These are phyloP conservation scores for Carex scoparia DNA, from an alignment of 176 grass and related monocot species.

Conservation along the genomic window DNA sequence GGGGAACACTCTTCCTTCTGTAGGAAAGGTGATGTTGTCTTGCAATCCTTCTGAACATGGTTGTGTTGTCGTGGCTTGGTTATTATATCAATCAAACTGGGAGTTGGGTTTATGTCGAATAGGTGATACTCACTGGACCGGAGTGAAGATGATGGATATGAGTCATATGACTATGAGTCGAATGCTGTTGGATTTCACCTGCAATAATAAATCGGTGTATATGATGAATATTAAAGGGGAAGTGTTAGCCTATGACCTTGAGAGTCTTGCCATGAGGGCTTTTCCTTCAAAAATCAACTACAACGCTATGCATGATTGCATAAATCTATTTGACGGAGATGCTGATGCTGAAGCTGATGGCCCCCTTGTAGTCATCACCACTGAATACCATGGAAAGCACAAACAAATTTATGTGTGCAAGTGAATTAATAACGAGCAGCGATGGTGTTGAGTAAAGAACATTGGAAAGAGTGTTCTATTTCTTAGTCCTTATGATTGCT, in stretches of 20 bases:
- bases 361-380: not conserved
- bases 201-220: not conserved
- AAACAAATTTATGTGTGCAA: not conserved
- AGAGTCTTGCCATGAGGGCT: not conserved
- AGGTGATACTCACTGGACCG: slow-evolving; percentile 8
- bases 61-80: not conserved
- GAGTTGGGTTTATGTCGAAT: slow-evolving; percentile 2
- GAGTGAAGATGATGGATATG: not conserved
- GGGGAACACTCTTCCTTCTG: not conserved
- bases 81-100: not conserved
- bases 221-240: not conserved
- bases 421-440: not conserved
- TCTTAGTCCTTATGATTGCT: not conserved
- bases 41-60: not conserved
- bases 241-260: not conserved
- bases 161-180: too few species aligned
- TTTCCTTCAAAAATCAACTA: not conserved
- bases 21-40: not conserved
- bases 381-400: not conserved
- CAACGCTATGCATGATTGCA: not conserved
- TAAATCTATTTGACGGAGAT: slow-evolving; percentile 1
- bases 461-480: not conserved
- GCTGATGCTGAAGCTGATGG: not conserved
- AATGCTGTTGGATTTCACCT: not conserved
- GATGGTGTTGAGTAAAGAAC: not conserved